phyloP scores from a whole-genome alignment of 768 basidiomycete genomes.

The Fibroporia radiculosa region DNA sequence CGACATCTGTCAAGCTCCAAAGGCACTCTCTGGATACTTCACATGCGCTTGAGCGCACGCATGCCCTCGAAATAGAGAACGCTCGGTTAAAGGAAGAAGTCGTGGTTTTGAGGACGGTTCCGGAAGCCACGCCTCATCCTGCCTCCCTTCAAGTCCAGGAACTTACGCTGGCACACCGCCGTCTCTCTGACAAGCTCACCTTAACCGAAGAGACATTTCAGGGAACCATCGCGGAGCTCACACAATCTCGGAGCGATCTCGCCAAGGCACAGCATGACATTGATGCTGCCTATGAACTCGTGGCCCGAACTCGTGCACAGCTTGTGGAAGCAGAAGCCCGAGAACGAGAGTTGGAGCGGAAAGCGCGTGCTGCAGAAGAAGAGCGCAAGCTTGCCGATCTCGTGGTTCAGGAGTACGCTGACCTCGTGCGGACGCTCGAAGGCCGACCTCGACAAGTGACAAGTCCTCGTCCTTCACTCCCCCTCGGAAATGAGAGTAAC shows the following conservation, averaged over 20 bases:
- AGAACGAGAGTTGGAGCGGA: constrained; percentile 42
- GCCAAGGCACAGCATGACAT: constrained; percentile 32
- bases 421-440: constrained; percentile 61
- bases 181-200: constrained; percentile 59
- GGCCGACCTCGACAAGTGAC: constrained; percentile 27
- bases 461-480: constrained; percentile 5
- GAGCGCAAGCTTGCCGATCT: constrained; percentile 54
- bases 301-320: constrained; percentile 42
- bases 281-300: constrained; percentile 49
- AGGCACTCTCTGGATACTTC: constrained; percentile 48
- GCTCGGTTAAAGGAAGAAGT: constrained; percentile 48
- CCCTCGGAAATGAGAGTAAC: constrained; percentile 3
- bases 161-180: constrained; percentile 61
- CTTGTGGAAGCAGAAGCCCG: constrained; percentile 45
- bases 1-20: constrained; percentile 60
- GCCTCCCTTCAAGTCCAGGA: constrained; percentile 36
- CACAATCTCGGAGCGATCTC: constrained; percentile 35
- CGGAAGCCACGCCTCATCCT: constrained; percentile 34
- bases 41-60: constrained; percentile 37
- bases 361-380: constrained; percentile 43
- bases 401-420: constrained; percentile 67
- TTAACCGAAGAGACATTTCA: constrained; percentile 50
- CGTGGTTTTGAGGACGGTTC: constrained; percentile 42
- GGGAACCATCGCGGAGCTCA: constrained; percentile 40
- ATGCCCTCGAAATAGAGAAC: constrained; percentile 53